Conservation (phyloP, 2,329 filamentous ascomycete species). For the Ophiostoma ulmi region DNA sequence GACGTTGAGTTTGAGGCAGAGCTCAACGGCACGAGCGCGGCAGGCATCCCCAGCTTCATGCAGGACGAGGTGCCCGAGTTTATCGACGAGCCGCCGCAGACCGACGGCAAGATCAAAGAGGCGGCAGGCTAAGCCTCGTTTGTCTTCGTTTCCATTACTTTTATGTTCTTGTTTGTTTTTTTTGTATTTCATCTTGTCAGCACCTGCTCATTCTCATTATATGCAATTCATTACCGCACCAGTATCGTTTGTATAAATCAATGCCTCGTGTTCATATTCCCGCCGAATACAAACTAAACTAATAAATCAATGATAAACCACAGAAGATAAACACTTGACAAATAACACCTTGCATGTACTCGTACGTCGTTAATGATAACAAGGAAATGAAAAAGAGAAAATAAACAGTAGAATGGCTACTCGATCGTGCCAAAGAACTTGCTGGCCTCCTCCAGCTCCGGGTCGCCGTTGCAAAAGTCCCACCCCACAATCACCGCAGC, state of each 20-base stretch:
- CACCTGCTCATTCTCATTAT: not conserved
- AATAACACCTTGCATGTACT: not conserved
- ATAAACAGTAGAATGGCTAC: conserved; percentile 28
- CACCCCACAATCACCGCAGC: conserved; percentile 89
- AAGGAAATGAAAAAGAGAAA: not conserved
- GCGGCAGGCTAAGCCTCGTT: conserved; percentile 17
- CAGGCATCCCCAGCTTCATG: conserved; percentile 75
- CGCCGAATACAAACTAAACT: not conserved
- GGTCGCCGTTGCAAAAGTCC: conserved; percentile 90
- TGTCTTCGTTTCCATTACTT: not conserved
- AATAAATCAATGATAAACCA: not conserved
- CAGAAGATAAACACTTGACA: not conserved
- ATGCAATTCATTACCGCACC: not conserved
- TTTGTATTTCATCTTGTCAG: not conserved
- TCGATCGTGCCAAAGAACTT: conserved; percentile 68
- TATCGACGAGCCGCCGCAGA: conserved; percentile 75
- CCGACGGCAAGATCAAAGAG: conserved; percentile 28
- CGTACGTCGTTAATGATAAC: not conserved
- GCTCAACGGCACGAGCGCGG: conserved; percentile 47
- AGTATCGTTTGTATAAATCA: not conserved
- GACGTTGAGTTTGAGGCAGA: conserved; percentile 83
- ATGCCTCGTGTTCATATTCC: not conserved
- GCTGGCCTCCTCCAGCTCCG: conserved; percentile 70
- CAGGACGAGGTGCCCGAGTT: conserved; percentile 87
- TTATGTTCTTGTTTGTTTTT: not conserved